Evolutionary conservation across 352 stramenopile species (phyloP).

Genomic region (Phytophthora europaea): DNA sequence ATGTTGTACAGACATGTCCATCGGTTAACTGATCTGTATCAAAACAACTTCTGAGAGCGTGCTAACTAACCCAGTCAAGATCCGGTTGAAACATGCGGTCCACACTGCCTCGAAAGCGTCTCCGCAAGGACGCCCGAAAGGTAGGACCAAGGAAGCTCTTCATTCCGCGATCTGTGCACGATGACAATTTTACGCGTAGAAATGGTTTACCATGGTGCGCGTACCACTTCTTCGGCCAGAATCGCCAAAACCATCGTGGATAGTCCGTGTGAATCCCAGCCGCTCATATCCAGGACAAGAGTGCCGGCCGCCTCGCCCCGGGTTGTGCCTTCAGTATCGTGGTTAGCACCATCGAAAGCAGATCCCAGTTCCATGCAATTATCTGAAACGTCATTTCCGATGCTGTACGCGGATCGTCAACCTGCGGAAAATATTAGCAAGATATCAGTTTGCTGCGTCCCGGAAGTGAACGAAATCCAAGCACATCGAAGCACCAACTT

Average conservation of each 20-base stretch:
- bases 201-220: neutral
- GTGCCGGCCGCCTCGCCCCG: slow-evolving; percentile 30
- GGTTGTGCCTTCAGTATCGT: slow-evolving; percentile 9
- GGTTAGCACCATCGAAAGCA: slow-evolving; percentile 33
- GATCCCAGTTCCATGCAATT: slow-evolving; percentile 9
- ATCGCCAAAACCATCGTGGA: slow-evolving; percentile 51
- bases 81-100: too few species aligned
- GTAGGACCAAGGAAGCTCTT: too few species aligned
- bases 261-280: slow-evolving; percentile 55
- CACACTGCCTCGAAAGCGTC: too few species aligned
- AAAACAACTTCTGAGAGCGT: too few species aligned
- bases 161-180: too few species aligned
- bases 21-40: too few species aligned
- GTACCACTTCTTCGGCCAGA: slow-evolving; percentile 45
- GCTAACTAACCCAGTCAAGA: too few species aligned
- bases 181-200: too few species aligned
- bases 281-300: slow-evolving; percentile 38
- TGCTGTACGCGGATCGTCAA: slow-evolving; percentile 32
- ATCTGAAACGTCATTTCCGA: slow-evolving; percentile 1
- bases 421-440: slow-evolving; percentile 3
- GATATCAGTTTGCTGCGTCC: neutral
- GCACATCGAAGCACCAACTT: too few species aligned
- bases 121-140: too few species aligned
- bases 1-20: too few species aligned
- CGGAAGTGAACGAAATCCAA: neutral